phyloP scores from a whole-genome alignment of 495 filamentous ascomycete genomes.

The Evansstolkia leycettana region DNA sequence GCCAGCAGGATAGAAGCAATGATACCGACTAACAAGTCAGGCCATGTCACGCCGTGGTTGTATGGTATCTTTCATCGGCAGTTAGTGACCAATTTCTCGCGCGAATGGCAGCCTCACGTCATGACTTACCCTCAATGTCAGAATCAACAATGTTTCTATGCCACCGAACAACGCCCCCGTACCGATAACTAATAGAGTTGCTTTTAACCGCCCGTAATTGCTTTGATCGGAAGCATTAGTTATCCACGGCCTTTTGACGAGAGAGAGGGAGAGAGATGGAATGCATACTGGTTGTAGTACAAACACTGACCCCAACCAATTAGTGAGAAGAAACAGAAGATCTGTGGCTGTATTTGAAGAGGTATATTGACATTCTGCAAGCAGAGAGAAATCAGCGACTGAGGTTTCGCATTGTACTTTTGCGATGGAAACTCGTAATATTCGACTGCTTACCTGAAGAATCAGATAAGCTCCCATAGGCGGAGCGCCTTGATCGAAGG shows the following conservation, averaged over 20 bases:
- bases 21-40: conserved; percentile 48
- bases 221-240: conserved; percentile 13
- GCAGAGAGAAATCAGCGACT: not conserved
- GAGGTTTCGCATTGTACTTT: no score
- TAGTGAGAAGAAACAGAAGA: conserved; percentile 51
- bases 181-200: conserved; percentile 24
- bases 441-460: conserved; percentile 23
- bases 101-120: no score
- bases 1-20: conserved; percentile 45
- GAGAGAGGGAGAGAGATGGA: no score
- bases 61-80: conserved; percentile 34
- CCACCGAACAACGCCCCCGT: conserved; percentile 40
- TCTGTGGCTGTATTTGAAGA: conserved; percentile 62
- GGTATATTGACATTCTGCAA: conserved; percentile 60
- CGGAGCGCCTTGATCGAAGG: conserved; percentile 24
- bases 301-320: conserved; percentile 56
- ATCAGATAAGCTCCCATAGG: conserved; percentile 44
- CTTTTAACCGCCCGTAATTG: conserved; percentile 39
- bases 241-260: not conserved
- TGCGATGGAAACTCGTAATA: no score
- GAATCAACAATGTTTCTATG: conserved; percentile 46
- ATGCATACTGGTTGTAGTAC: conserved; percentile 45
- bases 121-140: conserved; percentile 50
- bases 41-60: conserved; percentile 38
- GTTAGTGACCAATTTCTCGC: no score